These are phyloP conservation scores for Pseudovirgaria hyperparasitica DNA, from an alignment of 2,329 filamentous ascomycete genomes.

Conservation along the genomic window DNA sequence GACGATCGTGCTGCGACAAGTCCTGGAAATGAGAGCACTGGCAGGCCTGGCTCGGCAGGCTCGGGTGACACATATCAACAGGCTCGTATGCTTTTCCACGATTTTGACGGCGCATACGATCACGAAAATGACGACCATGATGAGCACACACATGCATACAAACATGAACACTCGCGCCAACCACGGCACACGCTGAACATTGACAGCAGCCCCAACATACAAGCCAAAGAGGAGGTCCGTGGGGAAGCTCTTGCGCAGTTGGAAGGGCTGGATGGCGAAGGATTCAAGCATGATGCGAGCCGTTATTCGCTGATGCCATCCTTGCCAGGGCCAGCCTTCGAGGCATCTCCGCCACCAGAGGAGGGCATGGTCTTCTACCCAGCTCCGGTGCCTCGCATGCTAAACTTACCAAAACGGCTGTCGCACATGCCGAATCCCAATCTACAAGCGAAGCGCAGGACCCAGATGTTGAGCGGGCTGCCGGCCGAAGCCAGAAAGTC, in stretches of 20 bases:
- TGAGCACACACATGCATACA: no score
- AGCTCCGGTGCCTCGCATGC: constrained; percentile 82
- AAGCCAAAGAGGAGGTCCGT: constrained; percentile 14
- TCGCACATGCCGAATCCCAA: constrained; percentile 57
- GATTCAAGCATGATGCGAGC: constrained; percentile 18
- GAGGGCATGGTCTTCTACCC: constrained; percentile 91
- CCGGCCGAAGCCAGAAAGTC: constrained; percentile 41
- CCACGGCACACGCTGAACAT: constrained; percentile 1
- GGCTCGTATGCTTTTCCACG: constrained; percentile 55
- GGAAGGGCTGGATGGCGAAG: constrained; percentile 8
- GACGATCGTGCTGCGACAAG: no score
- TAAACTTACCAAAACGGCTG: constrained; percentile 81
- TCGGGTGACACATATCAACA: constrained; percentile 53
- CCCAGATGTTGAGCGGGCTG: constrained; percentile 58
- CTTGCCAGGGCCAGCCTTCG: constrained; percentile 9
- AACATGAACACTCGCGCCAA: constrained; percentile 16
- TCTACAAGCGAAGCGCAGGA: constrained; percentile 56
- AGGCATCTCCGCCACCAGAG: constrained; percentile 42
- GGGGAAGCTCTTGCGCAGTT: constrained; percentile 8
- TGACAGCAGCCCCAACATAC: constrained; percentile 16
- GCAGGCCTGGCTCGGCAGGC: constrained; percentile 38
- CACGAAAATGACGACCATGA: constrained; percentile 15
- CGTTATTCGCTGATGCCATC: constrained; percentile 34
- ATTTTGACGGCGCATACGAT: constrained; percentile 71
- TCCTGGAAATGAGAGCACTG: no score